These are phyloP conservation scores for Metarhizium brunneum DNA, from an alignment of 2,329 filamentous ascomycete species.

Conservation along the genomic window DNA sequence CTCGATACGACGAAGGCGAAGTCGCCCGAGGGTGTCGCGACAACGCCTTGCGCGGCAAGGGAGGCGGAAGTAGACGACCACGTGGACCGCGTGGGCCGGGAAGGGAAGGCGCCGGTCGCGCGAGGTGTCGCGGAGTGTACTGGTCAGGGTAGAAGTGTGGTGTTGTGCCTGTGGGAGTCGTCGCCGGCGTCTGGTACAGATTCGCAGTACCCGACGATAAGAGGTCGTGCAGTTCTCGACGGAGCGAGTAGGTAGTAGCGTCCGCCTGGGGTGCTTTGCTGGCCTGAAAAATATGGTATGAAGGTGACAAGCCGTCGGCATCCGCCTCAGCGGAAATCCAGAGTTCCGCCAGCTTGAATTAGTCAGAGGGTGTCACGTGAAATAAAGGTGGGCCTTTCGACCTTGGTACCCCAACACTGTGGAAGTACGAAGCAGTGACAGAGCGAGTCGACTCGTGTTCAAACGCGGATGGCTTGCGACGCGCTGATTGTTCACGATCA, in stretches of 20 bases:
- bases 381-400: background rate
- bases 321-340: slow-evolving; percentile 8
- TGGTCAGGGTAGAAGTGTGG: background rate
- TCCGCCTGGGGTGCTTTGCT: slow-evolving; percentile 10
- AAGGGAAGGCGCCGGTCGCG: slow-evolving; percentile 6
- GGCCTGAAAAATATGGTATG: slow-evolving; percentile 19
- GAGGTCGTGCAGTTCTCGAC: slow-evolving; percentile 9
- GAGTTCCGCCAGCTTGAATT: slow-evolving; percentile 7
- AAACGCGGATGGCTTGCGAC: too few relatives aligned
- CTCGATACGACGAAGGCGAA: slow-evolving; percentile 11
- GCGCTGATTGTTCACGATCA: background rate
- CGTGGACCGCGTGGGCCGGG: background rate
- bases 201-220: slow-evolving; percentile 1
- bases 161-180: background rate
- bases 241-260: slow-evolving; percentile 8
- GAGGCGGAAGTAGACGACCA: slow-evolving; percentile 6
- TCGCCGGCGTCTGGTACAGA: slow-evolving; percentile 1
- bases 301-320: slow-evolving; percentile 9
- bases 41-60: slow-evolving; percentile 4
- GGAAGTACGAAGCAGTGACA: too few relatives aligned
- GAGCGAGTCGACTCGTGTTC: too few relatives aligned
- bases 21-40: slow-evolving; percentile 6
- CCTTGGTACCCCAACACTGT: background rate
- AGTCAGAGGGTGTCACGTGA: slow-evolving; percentile 3
- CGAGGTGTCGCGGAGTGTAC: slow-evolving; percentile 4